Base-by-base conservation (phyloP, 371 early-diverging fungal genomes). In the Mortierella sp. region DNA sequence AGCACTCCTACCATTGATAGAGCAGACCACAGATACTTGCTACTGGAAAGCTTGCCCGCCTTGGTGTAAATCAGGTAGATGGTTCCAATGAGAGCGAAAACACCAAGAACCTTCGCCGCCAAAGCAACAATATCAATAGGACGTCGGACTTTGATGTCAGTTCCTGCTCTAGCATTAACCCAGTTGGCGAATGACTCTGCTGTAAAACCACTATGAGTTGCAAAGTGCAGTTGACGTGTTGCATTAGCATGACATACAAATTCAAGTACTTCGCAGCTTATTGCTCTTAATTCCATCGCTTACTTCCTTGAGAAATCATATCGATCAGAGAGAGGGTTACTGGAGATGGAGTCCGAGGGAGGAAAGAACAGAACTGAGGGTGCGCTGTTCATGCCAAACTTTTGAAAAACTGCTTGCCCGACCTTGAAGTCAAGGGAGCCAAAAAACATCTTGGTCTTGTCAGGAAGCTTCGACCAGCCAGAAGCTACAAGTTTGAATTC, bases 281-380 rank as follows among this genome's bases (percentile, higher is more conserved):
- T 13, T 9, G 9, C 32, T 7, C 53, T 45, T 5, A 50, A n/a
- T 7, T 32, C 45, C 10, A 13, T 84, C 85, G 16, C 36, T 28
- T 75, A 82, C 76, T 61, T 65, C 41, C 66, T 77, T 28, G 69
- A 43, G 58, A 83, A 71, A 47, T 83, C 77, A 50, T 77, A 83
- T 3, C 74, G 74, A 22, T 76, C 78, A 3, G 52, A 57, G 3
- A 28, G 43, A 1, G 72, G 69, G 15, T 60, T 28, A 9, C 36
- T 33, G 10, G 74, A 67, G 13, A 43, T 24, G 22, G 77, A 52
- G 7, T 91, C 90, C 43, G 92, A 87, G 24, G 94, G 90, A 19
- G 94, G 94, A 77, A 91, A 95, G 69, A 90, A 91, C 15, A 91
- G 84, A 1, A 94, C 89, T 50, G 89, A 88, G 22, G 96, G 96